These are phyloP conservation scores for Arthrobotrys sphaeroides DNA, from an alignment of 2,329 filamentous ascomycete genomes.

Conservation along the genomic window DNA sequence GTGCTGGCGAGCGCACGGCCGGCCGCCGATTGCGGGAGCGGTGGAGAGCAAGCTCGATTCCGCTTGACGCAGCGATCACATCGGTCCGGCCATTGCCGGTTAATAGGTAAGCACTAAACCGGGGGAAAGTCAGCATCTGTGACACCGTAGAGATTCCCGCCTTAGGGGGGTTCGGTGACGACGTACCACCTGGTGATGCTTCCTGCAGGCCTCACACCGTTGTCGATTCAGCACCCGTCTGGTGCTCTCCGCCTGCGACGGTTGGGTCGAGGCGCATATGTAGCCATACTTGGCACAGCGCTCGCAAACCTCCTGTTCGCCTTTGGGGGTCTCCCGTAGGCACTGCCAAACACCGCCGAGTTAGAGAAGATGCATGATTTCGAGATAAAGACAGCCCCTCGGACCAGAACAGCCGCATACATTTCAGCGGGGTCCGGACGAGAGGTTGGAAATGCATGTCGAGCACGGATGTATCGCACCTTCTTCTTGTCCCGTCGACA, in stretches of 20 bases:
- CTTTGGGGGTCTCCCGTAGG: conserved; percentile 50
- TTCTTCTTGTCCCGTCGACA: conserved; percentile 54
- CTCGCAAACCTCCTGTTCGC: conserved; percentile 48
- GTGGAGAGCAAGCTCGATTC: conserved; percentile 48
- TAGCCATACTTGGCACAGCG: conserved; percentile 53
- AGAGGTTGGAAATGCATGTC: neutral
- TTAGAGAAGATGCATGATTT: conserved; percentile 19
- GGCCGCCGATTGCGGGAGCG: conserved; percentile 46
- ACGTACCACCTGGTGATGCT: conserved; percentile 53
- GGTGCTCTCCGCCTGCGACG: conserved; percentile 51
- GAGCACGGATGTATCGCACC: conserved; percentile 32
- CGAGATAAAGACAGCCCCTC: neutral
- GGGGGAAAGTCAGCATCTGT: conserved; percentile 35
- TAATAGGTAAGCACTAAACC: conserved; percentile 52
- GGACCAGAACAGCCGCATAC: neutral
- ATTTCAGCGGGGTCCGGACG: conserved; percentile 28
- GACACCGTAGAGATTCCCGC: neutral
- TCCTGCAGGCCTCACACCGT: conserved; percentile 49
- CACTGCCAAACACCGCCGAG: conserved; percentile 44
- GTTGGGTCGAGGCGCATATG: conserved; percentile 51
- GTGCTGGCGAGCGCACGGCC: conserved; percentile 50
- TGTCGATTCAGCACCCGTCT: conserved; percentile 49
- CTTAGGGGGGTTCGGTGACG: neutral
- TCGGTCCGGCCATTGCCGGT: conserved; percentile 54
- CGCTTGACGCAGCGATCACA: conserved; percentile 52